Evolutionary conservation across 441 rosid genomes (phyloP).

Genomic region (Melastoma candidum): DNA sequence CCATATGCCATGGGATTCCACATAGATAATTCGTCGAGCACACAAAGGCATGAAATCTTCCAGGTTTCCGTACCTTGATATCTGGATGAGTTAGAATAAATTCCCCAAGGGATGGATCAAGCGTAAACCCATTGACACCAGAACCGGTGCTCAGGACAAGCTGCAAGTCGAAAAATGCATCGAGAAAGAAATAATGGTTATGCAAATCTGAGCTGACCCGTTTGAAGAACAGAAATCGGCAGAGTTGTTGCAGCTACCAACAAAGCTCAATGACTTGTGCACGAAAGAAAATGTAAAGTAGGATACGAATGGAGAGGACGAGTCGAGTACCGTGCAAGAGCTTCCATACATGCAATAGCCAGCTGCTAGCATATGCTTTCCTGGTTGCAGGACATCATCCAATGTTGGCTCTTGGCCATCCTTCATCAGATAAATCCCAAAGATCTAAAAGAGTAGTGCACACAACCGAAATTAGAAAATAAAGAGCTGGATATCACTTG

Average conservation of each 20-base stretch:
- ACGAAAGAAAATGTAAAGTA: not conserved
- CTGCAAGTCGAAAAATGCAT: slow-evolving; percentile 23
- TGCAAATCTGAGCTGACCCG: no score
- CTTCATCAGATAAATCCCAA: slow-evolving; percentile 78
- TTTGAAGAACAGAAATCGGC: no score
- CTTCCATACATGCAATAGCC: slow-evolving; percentile 99
- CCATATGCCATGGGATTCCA: no score
- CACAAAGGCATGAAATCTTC: no score
- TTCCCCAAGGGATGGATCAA: slow-evolving; percentile 96
- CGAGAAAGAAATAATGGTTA: no score
- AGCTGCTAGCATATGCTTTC: slow-evolving; percentile 83
- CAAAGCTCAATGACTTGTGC: no score
- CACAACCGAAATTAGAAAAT: slow-evolving; percentile 4
- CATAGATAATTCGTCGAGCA: no score
- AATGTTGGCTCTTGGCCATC: slow-evolving; percentile 62
- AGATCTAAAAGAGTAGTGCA: slow-evolving; percentile 41
- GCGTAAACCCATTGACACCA: slow-evolving; percentile 91
- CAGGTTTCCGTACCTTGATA: slow-evolving; percentile 46
- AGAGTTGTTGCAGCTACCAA: no score
- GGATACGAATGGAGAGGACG: not conserved
- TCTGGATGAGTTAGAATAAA: slow-evolving; percentile 91
- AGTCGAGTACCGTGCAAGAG: slow-evolving; percentile 81
- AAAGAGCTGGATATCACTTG: slow-evolving; percentile 21
- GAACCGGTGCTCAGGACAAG: slow-evolving; percentile 80
- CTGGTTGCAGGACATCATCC: slow-evolving; percentile 83